Evolutionary conservation across 169 alveolate species (phyloP).

Genomic region (Cryptosporidium viatorum): DNA sequence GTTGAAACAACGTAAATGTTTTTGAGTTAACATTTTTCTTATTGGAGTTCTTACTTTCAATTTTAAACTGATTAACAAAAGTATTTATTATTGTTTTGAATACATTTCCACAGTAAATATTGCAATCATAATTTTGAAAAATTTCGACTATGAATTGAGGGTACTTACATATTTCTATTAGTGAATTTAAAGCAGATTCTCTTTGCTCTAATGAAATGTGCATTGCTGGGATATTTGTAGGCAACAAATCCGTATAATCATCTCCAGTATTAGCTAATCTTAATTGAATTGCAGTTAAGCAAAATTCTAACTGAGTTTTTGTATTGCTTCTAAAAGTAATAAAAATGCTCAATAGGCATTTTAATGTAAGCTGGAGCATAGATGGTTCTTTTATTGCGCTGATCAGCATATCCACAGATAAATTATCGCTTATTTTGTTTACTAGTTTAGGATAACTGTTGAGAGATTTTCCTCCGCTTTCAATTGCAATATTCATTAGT

Average conservation of each 20-base stretch:
- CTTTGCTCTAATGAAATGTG: conserved; percentile 45
- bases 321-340: conserved; percentile 20
- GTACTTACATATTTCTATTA: conserved; percentile 44
- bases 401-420: conserved; percentile 28
- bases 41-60: background rate
- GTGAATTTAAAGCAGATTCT: conserved; percentile 39
- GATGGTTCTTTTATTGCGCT: conserved; percentile 13
- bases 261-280: conserved; percentile 38
- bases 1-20: conserved; percentile 55
- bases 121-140: conserved; percentile 61
- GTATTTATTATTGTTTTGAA: conserved; percentile 41
- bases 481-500: conserved; percentile 50
- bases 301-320: conserved; percentile 49
- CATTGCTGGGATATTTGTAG: conserved; percentile 1
- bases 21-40: conserved; percentile 3
- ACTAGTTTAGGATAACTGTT: background rate
- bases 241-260: conserved; percentile 11
- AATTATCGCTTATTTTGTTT: background rate
- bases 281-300: conserved; percentile 26
- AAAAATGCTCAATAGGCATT: conserved; percentile 42
- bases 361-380: conserved; percentile 35
- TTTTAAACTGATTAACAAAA: conserved; percentile 33
- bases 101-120: conserved; percentile 50
- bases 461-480: conserved; percentile 49
- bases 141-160: conserved; percentile 25